Conservation (phyloP, 1,284 basidiomycete species). For the Ustilago shanxiensis region DNA sequence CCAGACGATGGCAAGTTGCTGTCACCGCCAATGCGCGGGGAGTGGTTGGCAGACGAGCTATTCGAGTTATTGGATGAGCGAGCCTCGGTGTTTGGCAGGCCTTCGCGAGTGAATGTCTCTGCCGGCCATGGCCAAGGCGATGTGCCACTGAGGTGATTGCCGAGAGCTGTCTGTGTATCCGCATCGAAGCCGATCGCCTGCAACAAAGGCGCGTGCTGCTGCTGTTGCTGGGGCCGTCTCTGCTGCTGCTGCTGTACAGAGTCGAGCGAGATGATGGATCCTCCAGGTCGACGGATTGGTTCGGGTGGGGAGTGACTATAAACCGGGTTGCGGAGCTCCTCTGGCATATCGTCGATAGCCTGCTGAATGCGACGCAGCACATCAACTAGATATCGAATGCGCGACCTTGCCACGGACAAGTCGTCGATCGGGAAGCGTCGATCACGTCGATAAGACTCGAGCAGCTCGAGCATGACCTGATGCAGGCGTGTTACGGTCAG, state of each 20-base stretch:
- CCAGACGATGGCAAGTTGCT: background rate
- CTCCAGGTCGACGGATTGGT: slow-evolving; percentile 26
- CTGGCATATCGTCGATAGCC: slow-evolving; percentile 50
- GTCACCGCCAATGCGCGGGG: slow-evolving; percentile 14
- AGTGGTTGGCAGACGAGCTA: slow-evolving; percentile 26
- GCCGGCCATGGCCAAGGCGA: slow-evolving; percentile 51
- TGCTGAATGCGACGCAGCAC: slow-evolving; percentile 24
- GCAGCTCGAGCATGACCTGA: slow-evolving; percentile 49
- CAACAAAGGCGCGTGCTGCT: slow-evolving; percentile 23
- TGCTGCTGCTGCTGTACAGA: slow-evolving; percentile 21
- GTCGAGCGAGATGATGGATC: slow-evolving; percentile 24
- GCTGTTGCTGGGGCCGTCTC: slow-evolving; percentile 13
- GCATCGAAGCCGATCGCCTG: slow-evolving; percentile 48
- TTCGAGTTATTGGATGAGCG: slow-evolving; percentile 29
- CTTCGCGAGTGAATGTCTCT: slow-evolving; percentile 43
- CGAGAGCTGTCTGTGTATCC: slow-evolving; percentile 32
- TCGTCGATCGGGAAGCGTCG: slow-evolving; percentile 45
- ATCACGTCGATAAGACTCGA: slow-evolving; percentile 52
- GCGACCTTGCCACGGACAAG: slow-evolving; percentile 17
- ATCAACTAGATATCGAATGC: slow-evolving; percentile 38
- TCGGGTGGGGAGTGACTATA: slow-evolving; percentile 38
- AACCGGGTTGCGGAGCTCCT: slow-evolving; percentile 37
- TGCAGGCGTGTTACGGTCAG: slow-evolving; percentile 50
- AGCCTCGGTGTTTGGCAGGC: slow-evolving; percentile 34
- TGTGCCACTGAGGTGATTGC: slow-evolving; percentile 28